Percentiles rank a stretch among this genome's conserved stretches.
Conservation (phyloP, 352 stramenopile genomes). For the Phytophthora quininea region DNA sequence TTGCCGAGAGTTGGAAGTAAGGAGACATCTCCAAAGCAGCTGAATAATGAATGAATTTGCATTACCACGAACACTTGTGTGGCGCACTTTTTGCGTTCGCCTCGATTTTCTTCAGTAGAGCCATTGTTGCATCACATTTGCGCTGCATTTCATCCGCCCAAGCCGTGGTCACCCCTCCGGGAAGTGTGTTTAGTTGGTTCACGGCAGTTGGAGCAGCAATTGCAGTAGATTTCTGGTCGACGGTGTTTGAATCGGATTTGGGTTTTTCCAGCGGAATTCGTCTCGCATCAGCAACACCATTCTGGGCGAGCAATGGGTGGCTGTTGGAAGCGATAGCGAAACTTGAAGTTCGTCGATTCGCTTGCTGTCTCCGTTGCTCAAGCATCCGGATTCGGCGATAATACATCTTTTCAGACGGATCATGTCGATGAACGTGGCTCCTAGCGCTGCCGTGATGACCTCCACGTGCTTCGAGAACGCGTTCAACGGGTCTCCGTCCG, state of each 20-base stretch:
- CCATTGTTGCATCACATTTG: conserved; percentile 49
- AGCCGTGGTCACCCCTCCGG: conserved; percentile 4
- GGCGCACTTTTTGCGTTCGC: conserved; percentile 31
- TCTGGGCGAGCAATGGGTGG: conserved; percentile 2
- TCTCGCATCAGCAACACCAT: background rate
- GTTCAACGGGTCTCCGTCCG: conserved; percentile 70
- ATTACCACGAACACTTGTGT: conserved; percentile 8
- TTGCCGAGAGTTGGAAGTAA: conserved; percentile 76
- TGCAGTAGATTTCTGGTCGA: background rate
- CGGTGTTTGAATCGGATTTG: conserved; percentile 6
- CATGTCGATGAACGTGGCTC: conserved; percentile 62
- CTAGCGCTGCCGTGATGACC: conserved; percentile 69
- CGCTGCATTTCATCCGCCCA: conserved; percentile 54
- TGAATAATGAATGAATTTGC: background rate
- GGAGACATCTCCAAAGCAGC: no score
- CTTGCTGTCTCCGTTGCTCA: conserved; percentile 20
- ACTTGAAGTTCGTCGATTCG: conserved; percentile 18
- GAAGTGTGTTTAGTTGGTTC: background rate
- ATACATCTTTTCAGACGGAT: conserved; percentile 61
- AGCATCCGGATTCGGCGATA: conserved; percentile 35
- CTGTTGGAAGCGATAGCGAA: conserved; percentile 27
- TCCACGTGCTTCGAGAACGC: conserved; percentile 73
- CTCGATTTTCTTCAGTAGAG: conserved; percentile 53
- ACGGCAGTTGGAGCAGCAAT: no score
- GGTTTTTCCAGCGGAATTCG: background rate